Percentiles rank a stretch among this genome's conserved stretches.
phyloP scores from a whole-genome alignment of 805 yeast species.

The Wickerhamomyces silvicola region DNA sequence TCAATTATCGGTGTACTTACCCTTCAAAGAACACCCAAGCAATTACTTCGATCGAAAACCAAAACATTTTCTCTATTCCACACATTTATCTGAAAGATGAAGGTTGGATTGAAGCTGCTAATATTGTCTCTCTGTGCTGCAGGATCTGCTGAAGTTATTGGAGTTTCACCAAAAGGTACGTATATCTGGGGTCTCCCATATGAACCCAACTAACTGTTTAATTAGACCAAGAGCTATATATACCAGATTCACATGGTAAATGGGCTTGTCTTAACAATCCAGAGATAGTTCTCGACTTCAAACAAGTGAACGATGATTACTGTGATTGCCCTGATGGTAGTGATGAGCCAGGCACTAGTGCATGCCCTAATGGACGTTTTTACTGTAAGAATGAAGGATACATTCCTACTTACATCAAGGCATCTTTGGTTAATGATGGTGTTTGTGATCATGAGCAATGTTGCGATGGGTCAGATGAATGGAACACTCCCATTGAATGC shows the following conservation, averaged over 20 bases:
- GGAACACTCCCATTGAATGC: constrained; percentile 20
- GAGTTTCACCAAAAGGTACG: constrained; percentile 18
- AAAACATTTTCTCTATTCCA: too few relatives aligned
- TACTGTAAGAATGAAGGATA: constrained; percentile 78
- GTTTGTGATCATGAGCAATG: constrained; percentile 84
- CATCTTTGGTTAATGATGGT: constrained; percentile 76
- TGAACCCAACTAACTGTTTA: background rate
- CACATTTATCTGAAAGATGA: too few relatives aligned
- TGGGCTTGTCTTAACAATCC: constrained; percentile 74
- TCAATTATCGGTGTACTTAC: too few relatives aligned
- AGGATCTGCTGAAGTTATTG: constrained; percentile 5
- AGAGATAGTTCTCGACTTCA: constrained; percentile 49
- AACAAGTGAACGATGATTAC: constrained; percentile 76
- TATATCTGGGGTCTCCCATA: background rate
- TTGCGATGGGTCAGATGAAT: constrained; percentile 94
- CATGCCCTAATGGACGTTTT: constrained; percentile 54
- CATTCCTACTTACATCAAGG: constrained; percentile 53
- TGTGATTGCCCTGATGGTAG: constrained; percentile 98
- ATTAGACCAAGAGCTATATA: constrained; percentile 35
- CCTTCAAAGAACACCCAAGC: too few relatives aligned
- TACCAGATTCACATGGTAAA: constrained; percentile 41
- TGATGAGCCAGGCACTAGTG: constrained; percentile 94
- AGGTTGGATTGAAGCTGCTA: too few relatives aligned
- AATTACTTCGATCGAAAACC: too few relatives aligned
- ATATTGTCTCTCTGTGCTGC: too few relatives aligned